Evolutionary conservation across 352 stramenopile species (phyloP).

Genomic region (Globisporangium megalacanthum): DNA sequence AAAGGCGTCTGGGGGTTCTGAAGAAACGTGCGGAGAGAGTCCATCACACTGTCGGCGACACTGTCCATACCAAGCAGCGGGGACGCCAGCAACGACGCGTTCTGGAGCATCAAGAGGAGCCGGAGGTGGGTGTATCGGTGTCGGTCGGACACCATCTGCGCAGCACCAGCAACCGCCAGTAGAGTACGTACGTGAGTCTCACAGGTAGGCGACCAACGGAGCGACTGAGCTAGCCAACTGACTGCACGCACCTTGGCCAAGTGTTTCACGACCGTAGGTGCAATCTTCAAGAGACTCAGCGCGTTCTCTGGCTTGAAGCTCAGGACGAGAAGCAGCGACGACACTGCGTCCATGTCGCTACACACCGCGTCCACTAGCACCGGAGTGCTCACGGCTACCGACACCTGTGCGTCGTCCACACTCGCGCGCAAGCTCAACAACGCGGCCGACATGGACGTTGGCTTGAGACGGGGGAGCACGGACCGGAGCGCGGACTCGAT

Average conservation of each 20-base stretch:
- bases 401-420: neutral
- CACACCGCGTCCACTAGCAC: neutral
- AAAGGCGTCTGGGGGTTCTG: neutral
- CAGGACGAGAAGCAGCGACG: slow-evolving; percentile 1
- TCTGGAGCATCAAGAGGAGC: slow-evolving; percentile 1
- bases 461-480: slow-evolving; percentile 7
- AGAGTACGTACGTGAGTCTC: neutral
- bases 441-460: neutral
- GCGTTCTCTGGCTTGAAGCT: slow-evolving; percentile 1
- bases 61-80: neutral
- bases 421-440: neutral
- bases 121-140: slow-evolving; percentile 4
- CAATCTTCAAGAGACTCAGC: neutral
- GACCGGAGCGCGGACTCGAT: slow-evolving; percentile 5
- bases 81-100: neutral
- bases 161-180: neutral
- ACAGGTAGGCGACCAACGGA: too few species aligned
- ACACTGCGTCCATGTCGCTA: slow-evolving; percentile 5
- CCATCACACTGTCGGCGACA: neutral
- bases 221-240: neutral
- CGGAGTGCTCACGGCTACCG: neutral
- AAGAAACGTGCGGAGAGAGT: neutral
- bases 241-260: slow-evolving; percentile 1
- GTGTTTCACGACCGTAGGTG: neutral
- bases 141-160: neutral